Base-by-base conservation (phyloP, 352 stramenopile species). In the Phytophthora constricta region DNA sequence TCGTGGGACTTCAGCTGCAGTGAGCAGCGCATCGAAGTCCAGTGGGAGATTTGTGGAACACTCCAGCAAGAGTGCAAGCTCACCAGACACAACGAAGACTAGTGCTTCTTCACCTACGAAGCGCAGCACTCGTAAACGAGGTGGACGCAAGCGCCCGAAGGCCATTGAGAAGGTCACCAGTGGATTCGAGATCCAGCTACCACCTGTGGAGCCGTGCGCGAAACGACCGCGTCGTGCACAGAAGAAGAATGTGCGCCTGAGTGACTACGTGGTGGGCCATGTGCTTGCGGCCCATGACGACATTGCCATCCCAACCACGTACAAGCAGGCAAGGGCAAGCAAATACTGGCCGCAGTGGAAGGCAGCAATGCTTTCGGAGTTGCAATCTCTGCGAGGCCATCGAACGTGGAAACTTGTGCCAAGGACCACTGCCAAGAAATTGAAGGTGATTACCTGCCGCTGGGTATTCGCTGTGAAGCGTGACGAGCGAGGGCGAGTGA, bases 401-500 rank as follows among this genome's bases (percentile, higher is more conserved):
- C 37, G 31, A 31, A 55, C 50, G 3, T 56, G 50, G 51, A 53
- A 27, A 9, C 59, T 67, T 8, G 59, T 67, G 13, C 43, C 57
- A 17, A 2, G 46, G 3, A 26, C n/a, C 10, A 25, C 14, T 16
- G 43, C 19, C 7, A 60, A 50, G 42, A 56, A 34, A 17, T 13
- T 31, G 13, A 58, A 59, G 23, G 41, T 51, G 3, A 67, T 66
- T 5, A 58, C 51, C 3, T 62, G 26, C 14, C 17, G 48, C 11
- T 72, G 45, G 57, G 57, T 67, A 4, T 68, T 63, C 20, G 31
- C 41, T 16, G 14, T 67, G 27, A 71, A 75, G 28, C 48, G 50
- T 10, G 48, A 64, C 25, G 53, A 68, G 26, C 43, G 61, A 43
- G 61, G 68, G 14, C 28, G 47, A 13, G 19, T 58, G 7, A 59